Evolutionary conservation across 345 rosid species (phyloP), one percentile per base, ranked within the genome.

Genomic region (Conringia planisiliqua): DNA sequence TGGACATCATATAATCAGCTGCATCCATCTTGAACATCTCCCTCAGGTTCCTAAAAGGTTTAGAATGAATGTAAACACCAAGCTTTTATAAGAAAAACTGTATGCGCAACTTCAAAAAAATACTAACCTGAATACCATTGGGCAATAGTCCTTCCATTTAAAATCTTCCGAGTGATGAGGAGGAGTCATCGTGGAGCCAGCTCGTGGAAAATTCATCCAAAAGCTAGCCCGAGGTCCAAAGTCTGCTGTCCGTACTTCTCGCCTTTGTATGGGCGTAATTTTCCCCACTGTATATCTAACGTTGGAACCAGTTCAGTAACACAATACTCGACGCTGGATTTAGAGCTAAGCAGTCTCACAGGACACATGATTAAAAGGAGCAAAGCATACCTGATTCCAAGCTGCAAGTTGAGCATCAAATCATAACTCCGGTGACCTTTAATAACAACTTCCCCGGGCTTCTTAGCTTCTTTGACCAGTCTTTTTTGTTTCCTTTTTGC

Each of bases 11-110:
- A 78, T 92, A 92, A 81, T 95, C 99, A 68, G 97, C 99, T 39
- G 99, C 96, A 75, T 95, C 96, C 62, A 95, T 92, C 84, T 95
- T 95, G 89, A 95, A 95, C 97, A 95, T 87, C 83, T 95, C 97
- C 83, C 99, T 85, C 72, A 95, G 73, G 82, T 95, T 90, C 91
- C 97, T 95, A 68, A 51, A 82, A 78, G 43, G 11, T 74, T 56
- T 57, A 66, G 42, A 72, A 75, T 46, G 32, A n/a, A 39, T 40
- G 26, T 60, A 56, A 71, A 26, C 48, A 7, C 43, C 30, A 60
- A 6, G 14, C 26, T 18, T 27, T 1, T 71, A 60, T 7, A 42
- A 57, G 24, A 55, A 11, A 22, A 46, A 29, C 5, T 18, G 2
- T 27, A 27, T 42, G 9, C 2, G 39, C 26, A 33, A 22, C 24